Evolutionary conservation across 345 rosid species (phyloP).

Genomic region (Eucalyptus rudis): DNA sequence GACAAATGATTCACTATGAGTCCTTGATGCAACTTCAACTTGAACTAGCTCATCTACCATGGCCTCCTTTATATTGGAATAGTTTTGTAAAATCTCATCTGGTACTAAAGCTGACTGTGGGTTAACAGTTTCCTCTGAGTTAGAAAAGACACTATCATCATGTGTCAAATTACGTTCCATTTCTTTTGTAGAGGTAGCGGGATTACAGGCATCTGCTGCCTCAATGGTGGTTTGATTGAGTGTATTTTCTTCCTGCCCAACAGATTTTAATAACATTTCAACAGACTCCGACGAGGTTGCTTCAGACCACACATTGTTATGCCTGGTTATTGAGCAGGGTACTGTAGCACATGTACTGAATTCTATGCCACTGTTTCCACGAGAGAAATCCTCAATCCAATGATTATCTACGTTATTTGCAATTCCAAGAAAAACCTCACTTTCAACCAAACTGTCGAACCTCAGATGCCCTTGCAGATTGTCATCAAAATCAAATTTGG

Average conservation of each 20-base stretch:
- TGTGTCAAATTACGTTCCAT: slow-evolving; percentile 56
- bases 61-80: slow-evolving; percentile 19
- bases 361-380: slow-evolving; percentile 46
- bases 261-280: slow-evolving; percentile 70
- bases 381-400: slow-evolving; percentile 88
- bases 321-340: slow-evolving; percentile 72
- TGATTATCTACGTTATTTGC: slow-evolving; percentile 58
- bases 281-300: slow-evolving; percentile 37
- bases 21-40: slow-evolving; percentile 23
- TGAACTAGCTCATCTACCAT: slow-evolving; percentile 16
- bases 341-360: slow-evolving; percentile 75
- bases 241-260: slow-evolving; percentile 74
- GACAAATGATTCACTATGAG: slow-evolving; percentile 13
- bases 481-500: slow-evolving; percentile 93
- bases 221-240: slow-evolving; percentile 27
- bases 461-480: slow-evolving; percentile 39
- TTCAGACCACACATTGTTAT: slow-evolving; percentile 92
- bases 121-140: slow-evolving; percentile 13
- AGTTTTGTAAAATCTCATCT: slow-evolving; percentile 16
- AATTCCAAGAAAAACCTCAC: slow-evolving; percentile 34
- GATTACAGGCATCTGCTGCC: slow-evolving; percentile 55
- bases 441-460: slow-evolving; percentile 30
- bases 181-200: slow-evolving; percentile 50
- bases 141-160: slow-evolving; percentile 13
- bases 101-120: slow-evolving; percentile 16